Evolutionary conservation across 106 monocot species (phyloP), one percentile per base, ranked within the genome.

Genomic region (Dioscorea zingiberensis): DNA sequence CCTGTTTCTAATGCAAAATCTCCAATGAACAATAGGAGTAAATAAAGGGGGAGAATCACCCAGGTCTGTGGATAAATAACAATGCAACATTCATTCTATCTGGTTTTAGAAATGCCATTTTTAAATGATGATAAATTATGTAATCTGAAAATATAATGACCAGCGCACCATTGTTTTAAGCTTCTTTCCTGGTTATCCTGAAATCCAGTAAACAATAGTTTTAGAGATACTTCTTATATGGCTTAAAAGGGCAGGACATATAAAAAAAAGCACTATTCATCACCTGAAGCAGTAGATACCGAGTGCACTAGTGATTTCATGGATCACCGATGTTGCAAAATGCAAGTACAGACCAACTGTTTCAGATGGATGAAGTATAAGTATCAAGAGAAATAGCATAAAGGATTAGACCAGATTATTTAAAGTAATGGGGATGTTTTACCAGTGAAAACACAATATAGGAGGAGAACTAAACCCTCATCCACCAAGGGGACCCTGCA

Each of bases 241-340:
- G n/a, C n/a, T n/a, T n/a, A n/a, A 38, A 38, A 38, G 14, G 14
- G 22, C 14, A 15, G 18, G 23, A 29, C 9, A 15, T 14, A n/a
- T 4, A 62, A 16, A 19, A 55, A n/a, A 16, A 21, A 60, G 44
- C n/a, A 25, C 55, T 47, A 27, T 54, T 60, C 8, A 18, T 23
- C 66, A 95, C 95, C 95, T 95, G 88, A 95, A 95, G 72, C 95
- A 95, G 54, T 74, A 83, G 70, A 95, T 95, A 66, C 91, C 87
- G 45, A 95, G 72, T 1, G 95, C 95, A 64, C 53, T 66, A 16
- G 90, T 95, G 25, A 95, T 95, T 72, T 95, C 95, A 57, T 85
- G 80, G 65, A 91, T 74, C 45, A 91, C 91, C 2, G 95, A 88
- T 27, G 83, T 83, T 9, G 95, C 95, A 67, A 95, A 88, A 69